A percentile compares a stretch with the other conserved stretches of the same genome.
phyloP scores from a whole-genome alignment of 306 rosid genomes.

The Fragaria ananassa region DNA sequence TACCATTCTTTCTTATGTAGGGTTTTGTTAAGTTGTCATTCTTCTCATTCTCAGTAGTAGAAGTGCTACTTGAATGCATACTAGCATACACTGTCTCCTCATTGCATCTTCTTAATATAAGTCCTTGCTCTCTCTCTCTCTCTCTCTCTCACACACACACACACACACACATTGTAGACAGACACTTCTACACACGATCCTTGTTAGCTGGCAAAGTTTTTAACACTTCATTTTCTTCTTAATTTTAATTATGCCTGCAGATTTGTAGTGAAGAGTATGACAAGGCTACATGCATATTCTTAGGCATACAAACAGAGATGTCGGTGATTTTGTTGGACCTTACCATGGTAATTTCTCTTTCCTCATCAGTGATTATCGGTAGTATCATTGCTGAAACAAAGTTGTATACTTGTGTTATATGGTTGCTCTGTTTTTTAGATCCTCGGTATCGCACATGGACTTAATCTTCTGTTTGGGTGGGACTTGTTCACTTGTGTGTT shows the following conservation, averaged over 20 bases:
- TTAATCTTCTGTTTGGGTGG: conserved; percentile 90
- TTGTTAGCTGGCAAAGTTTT: neutral
- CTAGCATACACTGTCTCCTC: neutral
- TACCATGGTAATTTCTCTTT: conserved; percentile 62
- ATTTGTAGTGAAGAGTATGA: conserved; percentile 85
- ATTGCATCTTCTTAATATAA: conserved; percentile 11
- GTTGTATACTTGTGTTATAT: conserved; percentile 20
- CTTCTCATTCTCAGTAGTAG: neutral
- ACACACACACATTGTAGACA: neutral
- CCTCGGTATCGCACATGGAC: conserved; percentile 83
- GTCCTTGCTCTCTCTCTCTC: neutral
- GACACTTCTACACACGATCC: neutral
- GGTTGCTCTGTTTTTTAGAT: conserved; percentile 52
- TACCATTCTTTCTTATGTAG: conserved; percentile 30
- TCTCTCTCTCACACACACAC: neutral
- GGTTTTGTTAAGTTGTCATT: conserved; percentile 6
- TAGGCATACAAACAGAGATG: conserved; percentile 85
- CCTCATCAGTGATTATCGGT: conserved; percentile 7
- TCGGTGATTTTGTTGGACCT: conserved; percentile 83
- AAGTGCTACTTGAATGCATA: neutral
- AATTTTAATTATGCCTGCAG: conserved; percentile 37
- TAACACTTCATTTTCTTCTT: conserved; percentile 19
- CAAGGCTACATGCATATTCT: conserved; percentile 64
- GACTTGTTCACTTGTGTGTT: conserved; percentile 88
- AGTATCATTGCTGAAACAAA: conserved; percentile 13